Percentiles rank a stretch among this genome's conserved stretches.
phyloP scores from a whole-genome alignment of 2,329 filamentous ascomycete species.

The Pyrenochaeta sp. region DNA sequence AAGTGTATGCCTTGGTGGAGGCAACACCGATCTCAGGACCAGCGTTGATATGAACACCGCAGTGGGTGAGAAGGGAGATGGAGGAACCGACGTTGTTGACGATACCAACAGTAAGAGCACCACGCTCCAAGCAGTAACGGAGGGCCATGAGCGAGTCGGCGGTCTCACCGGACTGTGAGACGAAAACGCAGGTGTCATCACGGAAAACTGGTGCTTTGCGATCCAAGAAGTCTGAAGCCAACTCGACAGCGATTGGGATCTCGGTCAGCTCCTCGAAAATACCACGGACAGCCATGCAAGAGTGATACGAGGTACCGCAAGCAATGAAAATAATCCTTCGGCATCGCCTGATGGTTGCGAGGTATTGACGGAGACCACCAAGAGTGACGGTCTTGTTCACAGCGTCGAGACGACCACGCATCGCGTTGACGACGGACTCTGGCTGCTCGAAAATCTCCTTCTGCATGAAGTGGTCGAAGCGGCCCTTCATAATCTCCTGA shows the following conservation, averaged over 20 bases:
- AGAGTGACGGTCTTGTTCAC: constrained; percentile 95
- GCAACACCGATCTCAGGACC: constrained; percentile 98
- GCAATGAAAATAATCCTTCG: constrained; percentile 98
- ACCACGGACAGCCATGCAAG: constrained; percentile 98
- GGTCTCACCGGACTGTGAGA: constrained; percentile 98
- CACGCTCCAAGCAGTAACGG: constrained; percentile 96
- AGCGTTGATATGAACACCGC: constrained; percentile 99
- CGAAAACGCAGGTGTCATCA: constrained; percentile 98
- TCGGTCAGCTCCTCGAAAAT: constrained; percentile 98
- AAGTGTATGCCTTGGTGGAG: constrained; percentile 99
- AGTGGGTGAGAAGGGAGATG: constrained; percentile 98
- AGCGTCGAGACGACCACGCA: constrained; percentile 96
- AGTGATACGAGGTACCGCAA: constrained; percentile 98
- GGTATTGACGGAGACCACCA: constrained; percentile 94
- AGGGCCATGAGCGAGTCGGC: constrained; percentile 97
- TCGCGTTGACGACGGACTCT: constrained; percentile 98
- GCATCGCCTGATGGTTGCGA: constrained; percentile 94
- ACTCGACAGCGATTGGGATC: constrained; percentile 95
- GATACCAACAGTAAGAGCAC: constrained; percentile 95
- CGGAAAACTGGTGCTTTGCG: constrained; percentile 97
- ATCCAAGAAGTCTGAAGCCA: constrained; percentile 98
- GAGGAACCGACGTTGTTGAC: constrained; percentile 99
- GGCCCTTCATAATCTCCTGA: constrained; percentile 99
- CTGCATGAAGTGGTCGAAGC: constrained; percentile 99
- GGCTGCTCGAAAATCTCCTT: constrained; percentile 99